Conservation (phyloP, 2,329 filamentous ascomycete genomes). For the Hypocrella siamensis region DNA sequence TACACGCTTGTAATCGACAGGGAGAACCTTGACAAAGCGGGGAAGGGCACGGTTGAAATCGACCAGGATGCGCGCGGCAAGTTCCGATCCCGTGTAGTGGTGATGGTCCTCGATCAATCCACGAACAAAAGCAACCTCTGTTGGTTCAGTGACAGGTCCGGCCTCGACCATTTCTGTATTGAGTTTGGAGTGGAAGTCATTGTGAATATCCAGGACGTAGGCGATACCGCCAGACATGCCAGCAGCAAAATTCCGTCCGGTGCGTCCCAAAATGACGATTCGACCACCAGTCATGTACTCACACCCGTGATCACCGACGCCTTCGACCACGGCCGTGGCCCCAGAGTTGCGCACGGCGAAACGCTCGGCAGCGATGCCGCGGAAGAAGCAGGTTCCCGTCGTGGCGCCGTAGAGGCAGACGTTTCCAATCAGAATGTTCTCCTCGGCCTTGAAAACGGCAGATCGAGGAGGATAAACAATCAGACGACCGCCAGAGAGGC, state of each 20-base stretch:
- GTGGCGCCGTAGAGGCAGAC: conserved; percentile 93
- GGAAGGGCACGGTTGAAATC: conserved; percentile 86
- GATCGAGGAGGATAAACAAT: conserved; percentile 87
- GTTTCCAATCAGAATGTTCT: conserved; percentile 88
- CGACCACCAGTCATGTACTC: conserved; percentile 99
- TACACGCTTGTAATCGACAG: conserved; percentile 91
- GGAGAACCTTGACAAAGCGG: conserved; percentile 85
- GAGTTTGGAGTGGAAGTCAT: conserved; percentile 83
- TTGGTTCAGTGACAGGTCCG: conserved; percentile 64
- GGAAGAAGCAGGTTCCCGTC: conserved; percentile 85
- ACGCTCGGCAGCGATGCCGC: conserved; percentile 87
- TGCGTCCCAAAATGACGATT: conserved; percentile 71
- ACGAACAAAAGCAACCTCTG: conserved; percentile 80
- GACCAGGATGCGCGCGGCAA: conserved; percentile 81
- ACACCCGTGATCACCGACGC: conserved; percentile 88
- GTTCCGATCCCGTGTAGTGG: conserved; percentile 92
- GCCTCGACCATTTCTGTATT: conserved; percentile 97
- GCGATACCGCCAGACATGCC: conserved; percentile 98
- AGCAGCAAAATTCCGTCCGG: conserved; percentile 91
- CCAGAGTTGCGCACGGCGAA: conserved; percentile 96
- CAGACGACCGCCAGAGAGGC: conserved; percentile 78
- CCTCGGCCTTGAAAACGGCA: conserved; percentile 87
- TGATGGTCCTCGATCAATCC: conserved; percentile 92
- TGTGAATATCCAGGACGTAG: conserved; percentile 78
- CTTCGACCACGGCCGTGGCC: conserved; percentile 89